Evolutionary conservation across 305 asterid species (phyloP), one percentile per base, ranked within the genome.

Genomic region (Fraxinus paxiana): DNA sequence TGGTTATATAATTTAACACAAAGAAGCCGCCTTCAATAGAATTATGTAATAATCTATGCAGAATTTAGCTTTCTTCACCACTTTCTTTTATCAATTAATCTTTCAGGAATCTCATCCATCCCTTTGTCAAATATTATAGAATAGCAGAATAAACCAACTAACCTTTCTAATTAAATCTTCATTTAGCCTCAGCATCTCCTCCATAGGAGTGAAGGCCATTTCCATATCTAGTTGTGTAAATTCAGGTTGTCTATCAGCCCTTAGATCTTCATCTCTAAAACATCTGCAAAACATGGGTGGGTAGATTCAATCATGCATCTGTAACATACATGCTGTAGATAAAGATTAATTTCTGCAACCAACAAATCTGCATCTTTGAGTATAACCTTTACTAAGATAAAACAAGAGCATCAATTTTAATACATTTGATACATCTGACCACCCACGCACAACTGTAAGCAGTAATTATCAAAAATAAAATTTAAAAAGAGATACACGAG

Each of bases 211-310:
- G 87, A 96, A 96, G 65, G 99, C 97, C 97, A 96, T 81, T 85
- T 96, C 99, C 91, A 96, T 89, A 89, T 96, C 99, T 61, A 96
- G 94, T 83, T 96, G 99, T 0, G 99, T 94, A 82, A 96, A 96
- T 90, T 96, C 98, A 1, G 99, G 98, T 85, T 96, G 99, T 81
- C 99, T 92, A 84, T 96, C 98, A 37, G 99, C 99, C 87, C 99
- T 92, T 67, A 96, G 90, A 91, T 94, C 99, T 88, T 96, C 99
- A 89, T 96, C 99, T 86, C 99, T 88, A 80, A 96, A 96, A 87
- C 99, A 96, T 84, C 99, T 96, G 96, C 82, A 83, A 67, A 84
- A 63, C 69, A 87, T 77, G 76, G 67, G 79, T 1, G 22, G 43
- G 80, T 56, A 28, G 48, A 65, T 3, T 2, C 18, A 9, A 20